Conservation (phyloP, 345 rosid genomes). For the Geranium brycei region DNA sequence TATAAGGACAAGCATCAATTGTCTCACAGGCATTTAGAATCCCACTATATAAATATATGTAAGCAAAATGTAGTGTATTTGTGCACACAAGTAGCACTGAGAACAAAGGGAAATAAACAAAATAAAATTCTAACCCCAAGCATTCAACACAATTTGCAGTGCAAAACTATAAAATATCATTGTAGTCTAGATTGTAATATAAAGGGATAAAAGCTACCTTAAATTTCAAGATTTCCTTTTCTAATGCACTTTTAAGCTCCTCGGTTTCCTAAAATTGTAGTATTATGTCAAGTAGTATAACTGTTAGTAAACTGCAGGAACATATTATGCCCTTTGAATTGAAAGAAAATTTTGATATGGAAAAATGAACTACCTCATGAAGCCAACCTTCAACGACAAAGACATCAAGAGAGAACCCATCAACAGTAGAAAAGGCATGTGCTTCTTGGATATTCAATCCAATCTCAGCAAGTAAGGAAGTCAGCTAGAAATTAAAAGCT, state of each 20-base stretch:
- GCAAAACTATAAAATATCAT: no score
- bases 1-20: no score
- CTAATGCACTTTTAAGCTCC: slow-evolving; percentile 52
- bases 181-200: no score
- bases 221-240: slow-evolving; percentile 54
- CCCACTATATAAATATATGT: no score
- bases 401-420: slow-evolving; percentile 88
- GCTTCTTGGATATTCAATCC: slow-evolving; percentile 93
- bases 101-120: no score
- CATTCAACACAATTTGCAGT: no score
- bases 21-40: no score
- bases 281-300: slow-evolving; percentile 11
- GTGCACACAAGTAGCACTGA: no score
- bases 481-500: slow-evolving; percentile 37
- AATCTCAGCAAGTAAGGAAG: slow-evolving; percentile 77
- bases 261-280: slow-evolving; percentile 48
- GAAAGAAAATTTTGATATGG: not conserved
- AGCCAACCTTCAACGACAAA: slow-evolving; percentile 97
- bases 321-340: not conserved
- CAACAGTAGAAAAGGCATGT: slow-evolving; percentile 83
- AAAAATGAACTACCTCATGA: slow-evolving; percentile 43
- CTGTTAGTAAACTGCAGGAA: not conserved
- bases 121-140: no score
- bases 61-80: no score
- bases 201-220: slow-evolving; percentile 40